Evolutionary conservation across 1,284 basidiomycete genomes (phyloP).

Genomic region (Pyrrhoderma noxium): DNA sequence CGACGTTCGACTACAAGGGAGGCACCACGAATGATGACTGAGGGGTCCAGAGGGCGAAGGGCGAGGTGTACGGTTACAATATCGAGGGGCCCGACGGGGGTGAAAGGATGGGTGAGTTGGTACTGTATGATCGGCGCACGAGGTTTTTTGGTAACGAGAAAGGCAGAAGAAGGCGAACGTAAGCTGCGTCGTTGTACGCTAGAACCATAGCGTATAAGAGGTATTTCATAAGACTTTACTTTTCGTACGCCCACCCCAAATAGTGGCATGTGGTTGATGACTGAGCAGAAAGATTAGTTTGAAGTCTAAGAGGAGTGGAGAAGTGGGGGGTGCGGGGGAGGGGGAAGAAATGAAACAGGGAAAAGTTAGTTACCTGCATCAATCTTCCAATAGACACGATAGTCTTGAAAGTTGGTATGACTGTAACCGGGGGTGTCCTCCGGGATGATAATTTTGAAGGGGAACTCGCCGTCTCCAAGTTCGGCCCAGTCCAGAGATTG

Average conservation of each 20-base stretch:
- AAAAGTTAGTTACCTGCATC: slow-evolving; percentile 51
- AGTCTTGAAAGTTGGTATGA: slow-evolving; percentile 66
- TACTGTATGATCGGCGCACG: slow-evolving; percentile 31
- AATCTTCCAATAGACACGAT: slow-evolving; percentile 72
- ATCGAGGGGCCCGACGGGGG: slow-evolving; percentile 34
- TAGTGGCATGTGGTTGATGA: slow-evolving; percentile 57
- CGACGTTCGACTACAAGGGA: slow-evolving; percentile 30
- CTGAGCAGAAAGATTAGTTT: slow-evolving; percentile 30
- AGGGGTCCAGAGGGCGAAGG: slow-evolving; percentile 30
- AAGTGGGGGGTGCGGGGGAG: too few species aligned
- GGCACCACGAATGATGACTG: slow-evolving; percentile 29
- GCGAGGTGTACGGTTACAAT: slow-evolving; percentile 32
- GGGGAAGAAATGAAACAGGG: too few species aligned
- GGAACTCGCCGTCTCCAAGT: slow-evolving; percentile 55
- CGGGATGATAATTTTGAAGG: slow-evolving; percentile 67
- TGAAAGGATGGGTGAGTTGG: slow-evolving; percentile 30
- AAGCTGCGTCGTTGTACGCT: slow-evolving; percentile 30
- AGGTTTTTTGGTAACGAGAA: slow-evolving; percentile 30
- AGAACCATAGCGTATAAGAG: slow-evolving; percentile 57
- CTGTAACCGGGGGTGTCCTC: slow-evolving; percentile 56
- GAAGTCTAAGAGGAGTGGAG: not conserved
- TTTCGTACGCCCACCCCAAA: slow-evolving; percentile 58
- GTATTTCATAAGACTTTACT: slow-evolving; percentile 59
- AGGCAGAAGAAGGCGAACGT: slow-evolving; percentile 24
- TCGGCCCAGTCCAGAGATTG: slow-evolving; percentile 46